Base-by-base conservation (phyloP, 2,329 filamentous ascomycete species). In the Penicillium sumatraense region DNA sequence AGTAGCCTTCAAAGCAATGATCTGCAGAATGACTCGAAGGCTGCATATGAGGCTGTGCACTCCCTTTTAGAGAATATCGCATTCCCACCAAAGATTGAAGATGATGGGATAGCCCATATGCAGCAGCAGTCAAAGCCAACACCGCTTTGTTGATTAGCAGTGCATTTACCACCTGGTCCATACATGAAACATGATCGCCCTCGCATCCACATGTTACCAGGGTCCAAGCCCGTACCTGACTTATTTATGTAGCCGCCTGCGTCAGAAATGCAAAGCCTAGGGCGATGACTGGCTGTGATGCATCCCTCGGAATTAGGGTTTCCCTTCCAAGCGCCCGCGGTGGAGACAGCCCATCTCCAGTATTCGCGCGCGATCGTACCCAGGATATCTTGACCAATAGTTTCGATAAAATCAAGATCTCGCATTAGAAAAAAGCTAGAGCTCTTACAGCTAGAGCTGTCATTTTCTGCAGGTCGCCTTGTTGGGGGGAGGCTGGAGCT, bases 311-410 rank as follows among this genome's bases (percentile, higher is more conserved):
- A 31, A 54, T 36, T 47, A 42, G 53, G 49, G 45, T 47, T 54
- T 40, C 36, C 7, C 11, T 40, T 58, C 60, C 63, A 71, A 63
- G 68, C 69, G 69, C 69, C 69, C 64, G 50, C 23, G 48, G 67
- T 68, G 65, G 68, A 58, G 51, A 51, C 44, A 20, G 14, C 20
- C 23, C n/a, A n/a, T n/a, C n/a, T n/a, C n/a, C n/a, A n/a, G n/a
- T n/a, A 31, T n/a, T 10, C 18, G 20, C 21, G 29, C 51, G 40
- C 42, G 26, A 31, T 21, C 42, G 27, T 10, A 31, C 21, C 5
- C 26, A 31, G 46, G 51, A 41, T 27, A 47, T 36, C 8, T 20
- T 14, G 6, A 42, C 42, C 40, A 24, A 16, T 51, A 41, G 31
- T 33, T 21, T 23, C 27, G 21, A 47, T 21, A 2, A 10, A 11